Percentiles rank a stretch among this genome's conserved stretches.
Conservation (phyloP, 2,329 filamentous ascomycete species). For the Hymenoscyphus fraxineus region DNA sequence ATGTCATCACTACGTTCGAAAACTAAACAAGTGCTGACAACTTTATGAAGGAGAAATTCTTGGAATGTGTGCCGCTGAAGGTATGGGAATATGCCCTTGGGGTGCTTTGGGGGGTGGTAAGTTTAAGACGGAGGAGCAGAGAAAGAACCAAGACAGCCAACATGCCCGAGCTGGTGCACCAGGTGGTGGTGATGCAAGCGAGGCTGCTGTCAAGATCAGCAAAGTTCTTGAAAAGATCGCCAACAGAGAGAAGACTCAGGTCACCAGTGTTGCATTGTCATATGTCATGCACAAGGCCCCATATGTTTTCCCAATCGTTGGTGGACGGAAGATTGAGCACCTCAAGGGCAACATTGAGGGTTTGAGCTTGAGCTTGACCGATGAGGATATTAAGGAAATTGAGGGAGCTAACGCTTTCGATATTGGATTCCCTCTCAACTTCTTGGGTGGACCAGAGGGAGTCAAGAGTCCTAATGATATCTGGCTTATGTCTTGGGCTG, state of each 20-base stretch:
- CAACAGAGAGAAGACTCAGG: slow-evolving; percentile 49
- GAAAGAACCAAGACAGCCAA: slow-evolving; percentile 42
- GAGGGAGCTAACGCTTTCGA: slow-evolving; percentile 61
- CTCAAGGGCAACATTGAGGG: slow-evolving; percentile 67
- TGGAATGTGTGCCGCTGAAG: slow-evolving; percentile 53
- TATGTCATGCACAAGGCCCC: slow-evolving; percentile 71
- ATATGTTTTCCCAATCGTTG: slow-evolving; percentile 70
- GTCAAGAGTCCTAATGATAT: slow-evolving; percentile 36
- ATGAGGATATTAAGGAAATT: slow-evolving; percentile 62
- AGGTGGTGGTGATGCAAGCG: slow-evolving; percentile 37
- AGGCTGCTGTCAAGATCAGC: slow-evolving; percentile 49
- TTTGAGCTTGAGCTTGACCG: slow-evolving; percentile 54
- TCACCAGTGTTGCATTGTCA: slow-evolving; percentile 64
- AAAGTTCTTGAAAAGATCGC: slow-evolving; percentile 58
- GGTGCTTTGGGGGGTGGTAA: slow-evolving; percentile 48
- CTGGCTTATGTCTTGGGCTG: slow-evolving; percentile 39
- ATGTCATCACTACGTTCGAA: not conserved
- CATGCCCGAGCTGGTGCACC: slow-evolving; percentile 19
- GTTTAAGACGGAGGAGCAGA: slow-evolving; percentile 46
- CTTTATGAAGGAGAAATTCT: slow-evolving; percentile 45
- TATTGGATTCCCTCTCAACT: slow-evolving; percentile 61
- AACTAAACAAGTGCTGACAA: not conserved
- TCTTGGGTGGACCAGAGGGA: slow-evolving; percentile 47
- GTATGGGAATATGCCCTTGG: slow-evolving; percentile 57
- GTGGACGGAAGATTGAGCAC: slow-evolving; percentile 66